Base-by-base conservation (phyloP, 495 filamentous ascomycete species). In the Penicillium pancosmium region DNA sequence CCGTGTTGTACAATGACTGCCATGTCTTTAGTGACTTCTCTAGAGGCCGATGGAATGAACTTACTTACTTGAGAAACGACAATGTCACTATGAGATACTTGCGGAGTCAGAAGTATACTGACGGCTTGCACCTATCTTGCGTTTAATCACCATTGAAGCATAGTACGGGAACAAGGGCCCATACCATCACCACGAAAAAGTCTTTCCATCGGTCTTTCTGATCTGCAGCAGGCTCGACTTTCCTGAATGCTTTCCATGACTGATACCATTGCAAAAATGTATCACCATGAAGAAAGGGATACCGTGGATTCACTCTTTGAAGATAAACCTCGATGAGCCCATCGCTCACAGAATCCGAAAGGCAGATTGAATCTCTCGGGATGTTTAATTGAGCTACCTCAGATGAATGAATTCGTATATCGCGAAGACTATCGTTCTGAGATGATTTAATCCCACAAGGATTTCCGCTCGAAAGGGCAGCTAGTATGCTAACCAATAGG, bases 231-330 rank as follows among this genome's bases (percentile, higher is more conserved):
- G 9, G 47, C 4, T 51, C 33, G 9, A 36, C 18, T 3, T 44
- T 18, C 8, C 34, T 46, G 9, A 34, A 33, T 21, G 25, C 7
- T 16, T 63, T 65, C 65, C 65, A 68, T 10, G 62, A 54, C 19
- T 35, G 34, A 44, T 65, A 68, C 65, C 65, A 68, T n/a, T 23
- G 50, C 8, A 55, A 10, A 16, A 65, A 68, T 10, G 54, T 63
- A 6, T 60, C 54, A 3, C 43, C 56, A 50, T 65, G 62, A 16
- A 68, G 59, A 23, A 65, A 68, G 2, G 65, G 65, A 50, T 68
- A 65, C 36, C 65, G 59, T 10, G 62, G 65, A 16, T 68, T 68
- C 10, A 68, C 65, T 27, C 62, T 33, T 50, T 68, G 56, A 9
- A 65, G 41, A 27, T 65, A 68, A 12, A 62, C 56, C 21, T 55